These are phyloP conservation scores for Diutina neorugosa DNA, from an alignment of 1,139 yeast species.

Conservation along the genomic window DNA sequence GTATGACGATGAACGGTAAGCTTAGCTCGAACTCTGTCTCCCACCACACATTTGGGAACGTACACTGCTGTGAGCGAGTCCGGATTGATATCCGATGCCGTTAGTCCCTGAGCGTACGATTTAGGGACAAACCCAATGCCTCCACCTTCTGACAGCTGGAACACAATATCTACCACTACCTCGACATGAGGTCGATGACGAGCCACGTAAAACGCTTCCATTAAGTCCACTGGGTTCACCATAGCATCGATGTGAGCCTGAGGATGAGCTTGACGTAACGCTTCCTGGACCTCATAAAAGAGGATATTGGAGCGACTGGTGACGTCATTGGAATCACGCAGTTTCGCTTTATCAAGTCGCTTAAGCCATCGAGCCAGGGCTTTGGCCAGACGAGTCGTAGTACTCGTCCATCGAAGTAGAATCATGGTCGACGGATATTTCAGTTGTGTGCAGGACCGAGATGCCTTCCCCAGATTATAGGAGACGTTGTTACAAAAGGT, in stretches of 20 bases:
- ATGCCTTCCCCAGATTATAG: neutral
- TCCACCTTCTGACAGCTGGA: slow-evolving; percentile 24
- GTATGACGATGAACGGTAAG: slow-evolving; percentile 19
- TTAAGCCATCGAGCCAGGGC: neutral
- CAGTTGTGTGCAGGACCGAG: neutral
- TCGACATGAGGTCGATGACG: slow-evolving; percentile 12
- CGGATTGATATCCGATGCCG: slow-evolving; percentile 9
- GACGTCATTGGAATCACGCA: slow-evolving; percentile 12
- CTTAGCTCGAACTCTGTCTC: slow-evolving; percentile 22
- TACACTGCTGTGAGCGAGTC: slow-evolving; percentile 14
- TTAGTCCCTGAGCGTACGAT: slow-evolving; percentile 12
- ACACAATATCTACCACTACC: slow-evolving; percentile 15
- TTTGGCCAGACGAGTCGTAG: neutral
- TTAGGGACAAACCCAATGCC: slow-evolving; percentile 26
- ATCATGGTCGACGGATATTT: neutral
- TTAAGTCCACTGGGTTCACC: slow-evolving; percentile 15
- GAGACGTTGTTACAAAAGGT: too few relatives aligned
- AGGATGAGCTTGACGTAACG: slow-evolving; percentile 8
- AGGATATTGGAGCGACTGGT: slow-evolving; percentile 17
- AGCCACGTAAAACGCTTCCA: slow-evolving; percentile 17
- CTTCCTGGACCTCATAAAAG: slow-evolving; percentile 16
- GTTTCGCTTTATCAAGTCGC: neutral
- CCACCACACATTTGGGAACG: slow-evolving; percentile 28
- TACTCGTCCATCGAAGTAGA: neutral
- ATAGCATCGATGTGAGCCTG: slow-evolving; percentile 8